Base-by-base conservation (phyloP, 345 rosid species). In the Gossypium thurberi region DNA sequence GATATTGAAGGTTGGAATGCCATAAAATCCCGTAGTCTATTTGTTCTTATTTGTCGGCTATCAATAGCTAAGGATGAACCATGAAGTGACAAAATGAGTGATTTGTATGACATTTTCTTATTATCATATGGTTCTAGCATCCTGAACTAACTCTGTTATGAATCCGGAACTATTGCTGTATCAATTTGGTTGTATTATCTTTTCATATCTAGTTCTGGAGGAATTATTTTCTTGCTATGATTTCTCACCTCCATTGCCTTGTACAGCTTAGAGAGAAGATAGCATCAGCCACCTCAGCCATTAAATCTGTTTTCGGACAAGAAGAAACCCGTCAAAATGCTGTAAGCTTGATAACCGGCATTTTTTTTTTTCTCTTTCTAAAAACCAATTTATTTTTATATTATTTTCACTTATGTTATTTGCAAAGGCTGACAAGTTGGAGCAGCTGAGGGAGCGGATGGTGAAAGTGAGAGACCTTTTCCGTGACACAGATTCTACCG, bases 401-500 rank as follows among this genome's bases (percentile, higher is more conserved):
- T 47, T 46, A 7, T 68, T 58, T 43, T 23, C 1, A 60, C 37
- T 50, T 70, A 55, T 58, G 42, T 44, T 65, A 42, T 28, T 65
- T 59, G 17, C 70, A 58, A 76, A 95, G 99, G 83, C 94, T 21
- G 90, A 89, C 87, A 95, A 91, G 81, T 80, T 92, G 83, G 97
- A 95, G 88, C 71, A 64, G 26, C 81, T 95, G 23, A 86, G 98
- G 83, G 94, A 95, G 64, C 91, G 94, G 81, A 95, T 95, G 99
- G 75, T 95, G 65, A 92, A 95, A 92, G 99, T 95, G 67, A 86
- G 97, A 6, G 98, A 95, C 70, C 99, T 95, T 75, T 95, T 95
- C 33, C 97, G 91, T 65, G 91, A 92, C 84, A 81, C 86, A 8
- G 91, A 95, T 66, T 86, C 99, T 33, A 95, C 99, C 15, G 98